A percentile compares a stretch with the other conserved stretches of the same genome.
These are phyloP conservation scores for Metschnikowia reukaufii DNA, from an alignment of 805 yeast genomes.

Conservation along the genomic window DNA sequence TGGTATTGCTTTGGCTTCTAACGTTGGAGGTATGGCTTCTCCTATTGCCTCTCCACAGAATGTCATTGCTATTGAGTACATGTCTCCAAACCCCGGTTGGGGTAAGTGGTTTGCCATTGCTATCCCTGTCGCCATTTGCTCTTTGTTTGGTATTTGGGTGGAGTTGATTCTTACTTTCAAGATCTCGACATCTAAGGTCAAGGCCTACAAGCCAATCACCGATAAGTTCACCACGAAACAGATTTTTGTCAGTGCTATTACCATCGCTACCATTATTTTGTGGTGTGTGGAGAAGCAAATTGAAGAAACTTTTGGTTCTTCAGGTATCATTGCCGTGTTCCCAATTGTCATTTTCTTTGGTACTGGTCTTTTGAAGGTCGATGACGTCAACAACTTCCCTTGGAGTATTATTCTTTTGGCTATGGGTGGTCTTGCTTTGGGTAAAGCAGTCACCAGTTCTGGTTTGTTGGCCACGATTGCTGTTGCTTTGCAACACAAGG, in stretches of 20 bases:
- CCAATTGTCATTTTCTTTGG: slow-evolving; percentile 94
- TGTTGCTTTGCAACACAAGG: slow-evolving; percentile 56
- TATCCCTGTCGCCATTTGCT: slow-evolving; percentile 70
- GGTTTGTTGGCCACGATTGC: slow-evolving; percentile 86
- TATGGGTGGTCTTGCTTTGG: slow-evolving; percentile 97
- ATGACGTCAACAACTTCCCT: slow-evolving; percentile 91
- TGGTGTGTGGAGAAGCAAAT: slow-evolving; percentile 89
- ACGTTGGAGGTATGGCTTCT: slow-evolving; percentile 95
- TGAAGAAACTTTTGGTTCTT: slow-evolving; percentile 78
- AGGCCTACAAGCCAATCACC: slow-evolving; percentile 57
- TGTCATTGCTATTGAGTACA: slow-evolving; percentile 82
- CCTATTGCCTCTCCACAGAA: slow-evolving; percentile 98
- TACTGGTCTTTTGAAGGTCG: slow-evolving; percentile 79
- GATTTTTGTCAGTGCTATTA: slow-evolving; percentile 68
- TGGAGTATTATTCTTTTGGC: slow-evolving; percentile 96
- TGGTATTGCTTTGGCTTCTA: slow-evolving; percentile 91
- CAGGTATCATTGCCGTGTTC: slow-evolving; percentile 92
- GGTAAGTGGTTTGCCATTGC: slow-evolving; percentile 90
- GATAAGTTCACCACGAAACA: slow-evolving; percentile 74
- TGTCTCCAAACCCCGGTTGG: slow-evolving; percentile 82
- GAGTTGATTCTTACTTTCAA: slow-evolving; percentile 67
- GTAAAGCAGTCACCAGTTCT: slow-evolving; percentile 91
- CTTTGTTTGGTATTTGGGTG: slow-evolving; percentile 70
- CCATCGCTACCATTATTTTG: slow-evolving; percentile 68
- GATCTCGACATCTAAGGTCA: slow-evolving; percentile 49